Evolutionary conservation across 1,139 yeast species (phyloP).

Genomic region (Magnusiomyces clavatus): DNA sequence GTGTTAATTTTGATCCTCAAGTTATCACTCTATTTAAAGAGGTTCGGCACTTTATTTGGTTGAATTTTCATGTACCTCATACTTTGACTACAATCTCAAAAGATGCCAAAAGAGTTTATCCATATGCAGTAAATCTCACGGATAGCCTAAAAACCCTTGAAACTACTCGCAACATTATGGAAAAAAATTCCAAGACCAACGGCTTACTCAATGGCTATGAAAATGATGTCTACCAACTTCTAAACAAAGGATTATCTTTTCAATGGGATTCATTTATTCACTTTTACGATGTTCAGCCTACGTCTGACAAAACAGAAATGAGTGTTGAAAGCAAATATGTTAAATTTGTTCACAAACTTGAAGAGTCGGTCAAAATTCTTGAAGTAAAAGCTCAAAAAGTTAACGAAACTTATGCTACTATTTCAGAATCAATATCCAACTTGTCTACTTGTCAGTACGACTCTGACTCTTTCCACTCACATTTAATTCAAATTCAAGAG

Average conservation of each 20-base stretch:
- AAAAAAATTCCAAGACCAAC: conserved; percentile 35
- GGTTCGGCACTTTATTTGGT: conserved; percentile 42
- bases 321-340: conserved; percentile 37
- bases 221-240: conserved; percentile 28
- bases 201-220: conserved; percentile 40
- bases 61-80: conserved; percentile 57
- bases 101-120: conserved; percentile 45
- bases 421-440: conserved; percentile 23
- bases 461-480: conserved; percentile 17
- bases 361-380: conserved; percentile 34
- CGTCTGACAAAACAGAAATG: conserved; percentile 13
- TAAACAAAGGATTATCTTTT: conserved; percentile 32
- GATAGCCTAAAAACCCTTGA: conserved; percentile 41
- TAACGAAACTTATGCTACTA: conserved; percentile 16
- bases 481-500: conserved; percentile 36
- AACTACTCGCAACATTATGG: conserved; percentile 20
- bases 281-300: conserved; percentile 39
- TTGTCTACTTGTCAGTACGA: conserved; percentile 32
- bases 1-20: conserved; percentile 45
- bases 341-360: conserved; percentile 37
- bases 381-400: conserved; percentile 33
- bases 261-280: conserved; percentile 52
- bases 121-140: conserved; percentile 47
- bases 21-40: conserved; percentile 45
- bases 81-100: conserved; percentile 38